A percentile compares a stretch with the other conserved stretches of the same genome.
Evolutionary conservation across 768 basidiomycete genomes (phyloP).

Genomic region (Tulasnella sp.): DNA sequence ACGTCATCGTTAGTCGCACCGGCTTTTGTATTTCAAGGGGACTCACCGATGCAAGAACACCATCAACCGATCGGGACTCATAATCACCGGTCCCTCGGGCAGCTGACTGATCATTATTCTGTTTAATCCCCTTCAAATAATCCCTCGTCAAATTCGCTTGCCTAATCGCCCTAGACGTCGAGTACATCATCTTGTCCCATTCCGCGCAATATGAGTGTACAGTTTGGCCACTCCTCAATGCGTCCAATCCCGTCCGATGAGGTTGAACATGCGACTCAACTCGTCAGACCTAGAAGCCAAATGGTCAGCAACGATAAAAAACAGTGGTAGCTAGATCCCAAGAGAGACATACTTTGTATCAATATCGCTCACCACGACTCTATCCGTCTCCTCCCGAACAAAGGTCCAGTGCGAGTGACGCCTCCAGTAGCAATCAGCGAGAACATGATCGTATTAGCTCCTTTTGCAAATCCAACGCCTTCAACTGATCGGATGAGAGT

Average conservation of each 20-base stretch:
- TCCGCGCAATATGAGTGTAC: constrained; percentile 89
- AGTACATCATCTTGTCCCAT: constrained; percentile 97
- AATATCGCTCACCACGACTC: constrained; percentile 91
- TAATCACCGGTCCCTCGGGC: constrained; percentile 35
- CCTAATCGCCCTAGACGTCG: constrained; percentile 94
- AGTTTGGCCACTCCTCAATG: constrained; percentile 95
- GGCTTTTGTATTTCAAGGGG: background rate
- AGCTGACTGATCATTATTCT: constrained; percentile 89
- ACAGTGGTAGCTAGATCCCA: background rate
- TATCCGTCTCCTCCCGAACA: constrained; percentile 87
- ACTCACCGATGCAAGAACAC: background rate
- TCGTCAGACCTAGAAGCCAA: constrained; percentile 71
- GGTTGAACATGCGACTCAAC: constrained; percentile 69
- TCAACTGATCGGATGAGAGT: constrained; percentile 93
- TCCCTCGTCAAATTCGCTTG: constrained; percentile 95
- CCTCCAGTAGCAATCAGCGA: constrained; percentile 76
- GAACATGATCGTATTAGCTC: constrained; percentile 88
- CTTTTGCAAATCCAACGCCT: constrained; percentile 72
- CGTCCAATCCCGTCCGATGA: constrained; percentile 99
- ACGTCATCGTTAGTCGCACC: background rate
- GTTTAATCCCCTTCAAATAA: constrained; percentile 89
- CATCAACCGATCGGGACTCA: background rate
- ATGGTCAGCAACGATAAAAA: background rate
- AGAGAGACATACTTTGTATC: constrained; percentile 74
- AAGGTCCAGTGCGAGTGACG: constrained; percentile 57